Evolutionary conservation across 768 basidiomycete species (phyloP).

Genomic region (Tulasnella sp.): DNA sequence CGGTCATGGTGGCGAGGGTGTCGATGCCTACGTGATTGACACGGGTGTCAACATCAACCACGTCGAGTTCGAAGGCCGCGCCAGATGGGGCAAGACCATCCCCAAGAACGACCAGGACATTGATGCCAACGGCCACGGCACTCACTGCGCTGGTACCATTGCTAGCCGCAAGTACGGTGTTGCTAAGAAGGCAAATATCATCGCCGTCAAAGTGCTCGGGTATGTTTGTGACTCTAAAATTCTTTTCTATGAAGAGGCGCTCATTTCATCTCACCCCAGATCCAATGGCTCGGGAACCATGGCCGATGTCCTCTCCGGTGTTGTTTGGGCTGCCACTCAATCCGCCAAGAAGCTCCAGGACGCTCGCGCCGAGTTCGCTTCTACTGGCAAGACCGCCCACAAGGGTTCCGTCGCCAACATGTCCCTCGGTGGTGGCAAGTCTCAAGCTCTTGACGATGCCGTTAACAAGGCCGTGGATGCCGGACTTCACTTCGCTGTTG

Average conservation of each 20-base stretch:
- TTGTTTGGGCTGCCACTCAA: slow-evolving; percentile 64
- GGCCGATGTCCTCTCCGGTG: slow-evolving; percentile 89
- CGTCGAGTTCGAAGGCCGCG: slow-evolving; percentile 83
- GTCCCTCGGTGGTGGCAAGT: slow-evolving; percentile 96
- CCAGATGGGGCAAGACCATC: slow-evolving; percentile 89
- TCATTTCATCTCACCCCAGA: slow-evolving; percentile 50
- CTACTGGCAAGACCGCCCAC: slow-evolving; percentile 74
- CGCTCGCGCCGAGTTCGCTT: slow-evolving; percentile 60
- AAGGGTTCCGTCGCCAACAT: slow-evolving; percentile 97
- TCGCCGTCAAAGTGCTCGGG: slow-evolving; percentile 74
- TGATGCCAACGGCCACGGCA: slow-evolving; percentile 93
- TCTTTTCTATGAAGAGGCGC: background rate
- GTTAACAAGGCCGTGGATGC: slow-evolving; percentile 78
- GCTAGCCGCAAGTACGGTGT: slow-evolving; percentile 93
- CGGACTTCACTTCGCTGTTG: slow-evolving; percentile 95
- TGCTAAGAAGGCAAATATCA: slow-evolving; percentile 84
- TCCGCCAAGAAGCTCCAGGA: slow-evolving; percentile 50
- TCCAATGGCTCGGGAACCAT: slow-evolving; percentile 90
- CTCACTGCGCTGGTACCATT: slow-evolving; percentile 75
- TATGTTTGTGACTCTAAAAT: background rate
- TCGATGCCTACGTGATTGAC: slow-evolving; percentile 67
- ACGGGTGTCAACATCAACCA: slow-evolving; percentile 82
- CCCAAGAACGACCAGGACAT: slow-evolving; percentile 76
- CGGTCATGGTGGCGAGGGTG: slow-evolving; percentile 74
- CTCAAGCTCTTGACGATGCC: slow-evolving; percentile 71